phyloP scores from a whole-genome alignment of 768 basidiomycete genomes.

The Lactifluus pinguis region DNA sequence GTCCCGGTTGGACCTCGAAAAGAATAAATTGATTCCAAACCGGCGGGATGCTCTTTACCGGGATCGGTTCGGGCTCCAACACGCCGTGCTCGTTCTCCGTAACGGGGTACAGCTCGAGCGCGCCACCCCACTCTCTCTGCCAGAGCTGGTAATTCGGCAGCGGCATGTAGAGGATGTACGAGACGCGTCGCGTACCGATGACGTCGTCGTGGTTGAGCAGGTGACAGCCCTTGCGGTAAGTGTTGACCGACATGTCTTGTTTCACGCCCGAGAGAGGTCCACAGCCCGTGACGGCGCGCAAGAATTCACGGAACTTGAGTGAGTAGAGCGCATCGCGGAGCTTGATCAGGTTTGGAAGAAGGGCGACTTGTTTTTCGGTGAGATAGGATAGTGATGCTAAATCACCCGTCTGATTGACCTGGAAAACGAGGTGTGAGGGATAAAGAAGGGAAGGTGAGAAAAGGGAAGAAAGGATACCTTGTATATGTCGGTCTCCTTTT shows the following conservation, averaged over 20 bases:
- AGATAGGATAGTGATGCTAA: constrained; percentile 89
- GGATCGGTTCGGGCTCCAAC: constrained; percentile 59
- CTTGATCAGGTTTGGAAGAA: constrained; percentile 68
- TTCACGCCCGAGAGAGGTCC: constrained; percentile 85
- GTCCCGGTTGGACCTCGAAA: constrained; percentile 89
- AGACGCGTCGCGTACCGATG: constrained; percentile 87
- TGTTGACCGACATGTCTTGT: constrained; percentile 92
- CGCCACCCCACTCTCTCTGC: constrained; percentile 87
- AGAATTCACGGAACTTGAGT: constrained; percentile 64
- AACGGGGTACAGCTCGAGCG: constrained; percentile 86
- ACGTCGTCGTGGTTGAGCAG: constrained; percentile 98
- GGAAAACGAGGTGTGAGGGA: not conserved
- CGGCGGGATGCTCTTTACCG: constrained; percentile 61
- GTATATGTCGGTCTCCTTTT: constrained; percentile 99
- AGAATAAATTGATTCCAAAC: constrained; percentile 87
- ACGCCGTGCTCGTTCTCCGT: constrained; percentile 46
- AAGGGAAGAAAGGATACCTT: constrained; percentile 42
- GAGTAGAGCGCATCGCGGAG: constrained; percentile 94
- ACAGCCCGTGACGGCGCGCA: constrained; percentile 84
- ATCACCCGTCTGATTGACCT: constrained; percentile 98
- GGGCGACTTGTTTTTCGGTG: constrained; percentile 61
- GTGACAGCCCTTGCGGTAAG: constrained; percentile 86
- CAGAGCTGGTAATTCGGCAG: constrained; percentile 64
- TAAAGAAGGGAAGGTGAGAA: not conserved
- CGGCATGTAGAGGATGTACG: constrained; percentile 96